Evolutionary conservation across 179 eudicot genomes (phyloP).

Genomic region (Sideroxylon spinosum): DNA sequence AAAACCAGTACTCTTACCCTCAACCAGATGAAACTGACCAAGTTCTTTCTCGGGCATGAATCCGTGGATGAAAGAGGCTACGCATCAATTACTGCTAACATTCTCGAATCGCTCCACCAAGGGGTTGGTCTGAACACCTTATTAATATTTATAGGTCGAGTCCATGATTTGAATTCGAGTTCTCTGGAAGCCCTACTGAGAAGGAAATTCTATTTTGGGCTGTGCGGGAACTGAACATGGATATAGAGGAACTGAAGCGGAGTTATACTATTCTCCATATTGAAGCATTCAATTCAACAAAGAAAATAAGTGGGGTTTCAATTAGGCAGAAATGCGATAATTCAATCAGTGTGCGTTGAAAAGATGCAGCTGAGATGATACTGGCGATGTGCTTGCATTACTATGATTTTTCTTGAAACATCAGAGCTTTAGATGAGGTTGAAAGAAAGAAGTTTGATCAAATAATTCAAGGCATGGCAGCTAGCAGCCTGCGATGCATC

Average conservation of each 20-base stretch:
- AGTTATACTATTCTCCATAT: slow-evolving; percentile 29
- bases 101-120: slow-evolving; percentile 30
- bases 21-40: too few species aligned
- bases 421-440: slow-evolving; percentile 15
- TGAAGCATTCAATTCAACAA: slow-evolving; percentile 46
- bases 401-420: slow-evolving; percentile 24
- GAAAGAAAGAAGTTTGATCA: slow-evolving; percentile 23
- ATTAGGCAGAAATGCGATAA: slow-evolving; percentile 16
- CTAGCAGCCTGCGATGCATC: slow-evolving; percentile 51
- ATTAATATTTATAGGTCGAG: too few species aligned
- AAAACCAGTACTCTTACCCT: too few species aligned
- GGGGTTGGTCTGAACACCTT: slow-evolving; percentile 47
- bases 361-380: slow-evolving; percentile 51
- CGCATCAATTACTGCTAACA: too few species aligned
- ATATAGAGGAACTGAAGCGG: slow-evolving; percentile 34
- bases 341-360: slow-evolving; percentile 30
- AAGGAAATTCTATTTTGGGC: slow-evolving; percentile 55
- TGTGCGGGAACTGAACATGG: slow-evolving; percentile 38
- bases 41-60: too few species aligned
- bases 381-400: slow-evolving; percentile 40
- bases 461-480: slow-evolving; percentile 42
- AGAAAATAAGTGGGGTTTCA: slow-evolving; percentile 40
- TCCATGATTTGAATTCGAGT: too few species aligned
- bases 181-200: slow-evolving; percentile 48
- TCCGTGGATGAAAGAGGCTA: too few species aligned